A percentile compares a stretch with the other conserved stretches of the same genome.
These are phyloP conservation scores for Novymonas esmeraldas DNA, from an alignment of 208 protist species.

Conservation along the genomic window DNA sequence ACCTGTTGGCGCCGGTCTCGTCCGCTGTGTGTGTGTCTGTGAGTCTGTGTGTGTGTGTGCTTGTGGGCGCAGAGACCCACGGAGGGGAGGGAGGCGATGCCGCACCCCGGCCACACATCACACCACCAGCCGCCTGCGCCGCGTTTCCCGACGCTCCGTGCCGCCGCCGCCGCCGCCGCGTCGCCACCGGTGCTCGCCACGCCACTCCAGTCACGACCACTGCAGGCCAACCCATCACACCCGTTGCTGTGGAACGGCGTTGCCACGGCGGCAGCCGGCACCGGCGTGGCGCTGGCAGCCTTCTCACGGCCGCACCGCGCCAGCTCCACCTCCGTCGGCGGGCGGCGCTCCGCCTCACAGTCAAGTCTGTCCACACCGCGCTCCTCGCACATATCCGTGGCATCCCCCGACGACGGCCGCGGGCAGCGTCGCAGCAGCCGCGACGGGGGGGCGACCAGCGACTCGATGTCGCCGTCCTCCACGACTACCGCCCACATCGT, in stretches of 20 bases:
- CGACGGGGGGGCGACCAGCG: not conserved
- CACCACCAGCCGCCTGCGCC: not conserved
- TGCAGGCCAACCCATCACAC: constrained; percentile 32
- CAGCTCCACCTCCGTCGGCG: not conserved
- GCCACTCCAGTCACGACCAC: constrained; percentile 35
- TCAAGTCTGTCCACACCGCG: constrained; percentile 11
- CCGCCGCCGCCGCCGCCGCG: constrained; percentile 1
- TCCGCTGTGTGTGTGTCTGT: not conserved
- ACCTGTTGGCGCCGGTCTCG: not conserved
- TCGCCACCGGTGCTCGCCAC: constrained; percentile 6
- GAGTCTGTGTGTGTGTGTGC: not conserved
- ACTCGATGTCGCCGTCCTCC: not conserved
- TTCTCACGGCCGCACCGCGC: constrained; percentile 1
- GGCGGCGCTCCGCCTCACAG: not conserved
- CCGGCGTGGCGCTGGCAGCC: not conserved
- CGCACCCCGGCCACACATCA: not conserved
- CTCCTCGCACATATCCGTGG: constrained; percentile 12
- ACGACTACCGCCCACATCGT: constrained; percentile 13
- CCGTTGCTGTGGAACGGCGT: constrained; percentile 27
- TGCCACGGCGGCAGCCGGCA: constrained; percentile 1
- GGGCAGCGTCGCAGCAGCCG: not conserved
- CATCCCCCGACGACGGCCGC: not conserved
- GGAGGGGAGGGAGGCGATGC: not conserved
- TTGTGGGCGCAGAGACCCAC: not conserved
- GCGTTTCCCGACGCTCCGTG: not conserved